Percentiles rank a stretch among this genome's conserved stretches.
These are phyloP conservation scores for Komagataella mondaviorum DNA, from an alignment of 805 yeast genomes.

Conservation along the genomic window DNA sequence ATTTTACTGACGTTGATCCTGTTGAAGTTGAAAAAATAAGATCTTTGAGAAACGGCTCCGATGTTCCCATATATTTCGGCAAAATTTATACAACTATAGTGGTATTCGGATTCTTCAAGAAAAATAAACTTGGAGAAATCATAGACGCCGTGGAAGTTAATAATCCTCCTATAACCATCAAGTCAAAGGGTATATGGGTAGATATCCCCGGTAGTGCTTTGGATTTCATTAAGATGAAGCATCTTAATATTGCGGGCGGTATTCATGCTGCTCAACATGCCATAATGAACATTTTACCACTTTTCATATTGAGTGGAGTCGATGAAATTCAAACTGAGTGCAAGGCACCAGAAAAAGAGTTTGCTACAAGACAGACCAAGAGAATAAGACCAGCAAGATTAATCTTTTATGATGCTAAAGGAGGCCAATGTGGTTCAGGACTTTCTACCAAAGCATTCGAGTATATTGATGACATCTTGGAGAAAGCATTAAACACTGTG, in stretches of 20 bases:
- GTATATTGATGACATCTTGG: slow-evolving; percentile 52
- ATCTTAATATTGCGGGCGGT: slow-evolving; percentile 69
- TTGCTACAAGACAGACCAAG: slow-evolving; percentile 57
- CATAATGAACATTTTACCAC: slow-evolving; percentile 64
- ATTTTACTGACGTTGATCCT: slow-evolving; percentile 90
- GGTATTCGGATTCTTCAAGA: slow-evolving; percentile 89
- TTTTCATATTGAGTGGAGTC: slow-evolving; percentile 55
- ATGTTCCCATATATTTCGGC: slow-evolving; percentile 63
- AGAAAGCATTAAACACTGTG: slow-evolving; percentile 44
- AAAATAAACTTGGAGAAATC: slow-evolving; percentile 64
- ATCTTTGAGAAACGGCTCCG: slow-evolving; percentile 30
- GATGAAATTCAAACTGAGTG: slow-evolving; percentile 87
- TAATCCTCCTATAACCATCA: slow-evolving; percentile 63
- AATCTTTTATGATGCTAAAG: slow-evolving; percentile 72
- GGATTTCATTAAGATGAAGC: slow-evolving; percentile 39
- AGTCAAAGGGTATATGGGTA: slow-evolving; percentile 83
- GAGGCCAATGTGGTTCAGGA: slow-evolving; percentile 74
- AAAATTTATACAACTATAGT: slow-evolving; percentile 53
- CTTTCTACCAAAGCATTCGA: slow-evolving; percentile 70
- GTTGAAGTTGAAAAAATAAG: slow-evolving; percentile 51
- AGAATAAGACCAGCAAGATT: slow-evolving; percentile 81
- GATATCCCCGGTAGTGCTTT: slow-evolving; percentile 65
- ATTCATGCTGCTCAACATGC: slow-evolving; percentile 97
- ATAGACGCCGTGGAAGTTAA: slow-evolving; percentile 88
- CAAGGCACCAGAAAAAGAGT: slow-evolving; percentile 95